phyloP scores from a whole-genome alignment of 2,329 filamentous ascomycete species.

The Alternaria atra region DNA sequence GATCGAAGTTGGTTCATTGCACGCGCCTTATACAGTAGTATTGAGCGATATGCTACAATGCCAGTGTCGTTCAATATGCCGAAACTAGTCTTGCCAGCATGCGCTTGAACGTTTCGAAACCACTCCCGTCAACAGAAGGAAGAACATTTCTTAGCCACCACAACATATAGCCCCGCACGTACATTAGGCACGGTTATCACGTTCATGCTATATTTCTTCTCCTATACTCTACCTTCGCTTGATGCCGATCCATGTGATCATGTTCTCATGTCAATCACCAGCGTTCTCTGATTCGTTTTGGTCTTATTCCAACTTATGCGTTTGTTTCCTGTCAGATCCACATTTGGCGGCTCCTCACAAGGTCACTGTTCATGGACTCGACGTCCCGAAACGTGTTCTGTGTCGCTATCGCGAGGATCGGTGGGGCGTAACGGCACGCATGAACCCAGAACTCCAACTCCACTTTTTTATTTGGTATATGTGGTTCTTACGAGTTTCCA shows the following conservation, averaged over 20 bases:
- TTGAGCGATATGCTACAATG: neutral
- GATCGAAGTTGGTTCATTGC: neutral
- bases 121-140: constrained; percentile 6
- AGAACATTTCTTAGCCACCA: neutral
- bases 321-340: constrained; percentile 16
- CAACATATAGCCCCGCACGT: constrained; percentile 1
- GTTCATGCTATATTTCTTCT: constrained; percentile 13
- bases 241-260: neutral
- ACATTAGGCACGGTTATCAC: neutral
- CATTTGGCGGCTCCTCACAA: neutral
- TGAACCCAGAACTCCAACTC: neutral
- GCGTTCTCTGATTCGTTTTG: neutral
- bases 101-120: constrained; percentile 21
- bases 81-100: neutral
- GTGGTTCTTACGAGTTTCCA: neutral
- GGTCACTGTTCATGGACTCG: constrained; percentile 1
- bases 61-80: neutral
- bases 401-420: constrained; percentile 4
- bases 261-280: neutral
- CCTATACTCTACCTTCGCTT: constrained; percentile 4
- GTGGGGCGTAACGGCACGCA: neutral
- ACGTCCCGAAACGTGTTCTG: constrained; percentile 12
- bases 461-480: neutral
- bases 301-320: neutral
- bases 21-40: neutral